These are phyloP conservation scores for Cytospora mali DNA, from an alignment of 2,329 filamentous ascomycete genomes.

Conservation along the genomic window DNA sequence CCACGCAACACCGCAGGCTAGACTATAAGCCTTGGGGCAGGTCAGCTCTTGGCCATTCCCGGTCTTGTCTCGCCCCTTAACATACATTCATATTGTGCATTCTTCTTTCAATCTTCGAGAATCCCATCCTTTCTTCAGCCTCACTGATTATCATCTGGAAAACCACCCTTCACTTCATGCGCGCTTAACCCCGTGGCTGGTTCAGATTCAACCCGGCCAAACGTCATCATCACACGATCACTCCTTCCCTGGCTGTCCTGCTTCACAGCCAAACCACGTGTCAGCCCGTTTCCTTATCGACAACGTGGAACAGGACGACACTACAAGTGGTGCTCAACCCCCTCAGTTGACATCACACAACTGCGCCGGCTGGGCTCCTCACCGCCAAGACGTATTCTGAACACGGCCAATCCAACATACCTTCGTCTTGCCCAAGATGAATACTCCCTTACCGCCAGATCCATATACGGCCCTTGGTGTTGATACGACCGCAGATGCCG, in stretches of 20 bases:
- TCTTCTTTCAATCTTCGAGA: neutral
- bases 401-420: constrained; percentile 13
- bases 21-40: constrained; percentile 3
- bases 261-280: constrained; percentile 22
- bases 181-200: constrained; percentile 21
- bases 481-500: constrained; percentile 66
- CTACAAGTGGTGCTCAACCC: constrained; percentile 19
- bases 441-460: constrained; percentile 61
- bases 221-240: constrained; percentile 29
- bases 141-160: constrained; percentile 11
- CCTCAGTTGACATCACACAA: constrained; percentile 15
- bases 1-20: constrained; percentile 1
- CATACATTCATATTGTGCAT: constrained; percentile 17
- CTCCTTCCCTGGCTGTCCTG: constrained; percentile 26
- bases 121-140: neutral
- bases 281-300: constrained; percentile 20
- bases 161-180: constrained; percentile 18
- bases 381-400: constrained; percentile 15
- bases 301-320: constrained; percentile 19
- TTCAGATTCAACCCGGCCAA: constrained; percentile 9
- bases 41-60: constrained; percentile 11
- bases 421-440: constrained; percentile 43
- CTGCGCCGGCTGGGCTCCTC: constrained; percentile 2
- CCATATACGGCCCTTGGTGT: constrained; percentile 81
- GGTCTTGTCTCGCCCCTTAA: constrained; percentile 20